phyloP scores from a whole-genome alignment of 306 rosid genomes.

The Lotus japonicus region DNA sequence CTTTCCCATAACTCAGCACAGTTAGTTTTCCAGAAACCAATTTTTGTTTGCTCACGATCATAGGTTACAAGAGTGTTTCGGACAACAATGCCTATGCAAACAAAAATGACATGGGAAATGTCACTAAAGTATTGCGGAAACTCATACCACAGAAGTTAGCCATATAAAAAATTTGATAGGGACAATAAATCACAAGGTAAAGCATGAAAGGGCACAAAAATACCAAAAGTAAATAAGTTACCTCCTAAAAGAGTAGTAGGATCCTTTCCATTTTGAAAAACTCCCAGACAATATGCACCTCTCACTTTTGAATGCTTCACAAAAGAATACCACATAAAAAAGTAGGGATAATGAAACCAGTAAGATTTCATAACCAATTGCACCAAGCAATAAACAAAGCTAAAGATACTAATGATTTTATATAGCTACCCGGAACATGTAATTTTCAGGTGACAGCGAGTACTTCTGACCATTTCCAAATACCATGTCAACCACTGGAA shows the following conservation, averaged over 20 bases:
- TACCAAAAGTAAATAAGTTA: conserved; percentile 21
- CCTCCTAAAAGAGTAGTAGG: conserved; percentile 97
- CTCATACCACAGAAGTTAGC: background rate
- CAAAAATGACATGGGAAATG: background rate
- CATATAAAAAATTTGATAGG: background rate
- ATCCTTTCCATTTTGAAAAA: conserved; percentile 82
- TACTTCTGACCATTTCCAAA: conserved; percentile 71
- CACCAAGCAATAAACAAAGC: conserved; percentile 12
- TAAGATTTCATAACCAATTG: conserved; percentile 15
- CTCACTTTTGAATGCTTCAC: conserved; percentile 80
- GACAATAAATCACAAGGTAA: background rate
- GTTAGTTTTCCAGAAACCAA: conserved; percentile 98
- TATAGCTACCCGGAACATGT: conserved; percentile 71
- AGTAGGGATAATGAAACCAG: conserved; percentile 3
- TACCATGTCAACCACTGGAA: conserved; percentile 88
- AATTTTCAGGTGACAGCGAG: conserved; percentile 84
- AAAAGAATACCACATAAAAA: conserved; percentile 5
- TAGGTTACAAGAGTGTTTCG: conserved; percentile 85
- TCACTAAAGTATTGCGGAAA: conserved; percentile 3
- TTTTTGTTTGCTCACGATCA: conserved; percentile 64
- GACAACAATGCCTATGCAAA: conserved; percentile 62
- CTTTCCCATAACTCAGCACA: conserved; percentile 93
- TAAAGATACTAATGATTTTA: background rate
- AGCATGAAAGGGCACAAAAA: conserved; percentile 11
- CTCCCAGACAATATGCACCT: conserved; percentile 92